Percentiles rank a stretch among this genome's conserved stretches.
phyloP scores from a whole-genome alignment of 75 land plant species.

The Larix kaempferi region DNA sequence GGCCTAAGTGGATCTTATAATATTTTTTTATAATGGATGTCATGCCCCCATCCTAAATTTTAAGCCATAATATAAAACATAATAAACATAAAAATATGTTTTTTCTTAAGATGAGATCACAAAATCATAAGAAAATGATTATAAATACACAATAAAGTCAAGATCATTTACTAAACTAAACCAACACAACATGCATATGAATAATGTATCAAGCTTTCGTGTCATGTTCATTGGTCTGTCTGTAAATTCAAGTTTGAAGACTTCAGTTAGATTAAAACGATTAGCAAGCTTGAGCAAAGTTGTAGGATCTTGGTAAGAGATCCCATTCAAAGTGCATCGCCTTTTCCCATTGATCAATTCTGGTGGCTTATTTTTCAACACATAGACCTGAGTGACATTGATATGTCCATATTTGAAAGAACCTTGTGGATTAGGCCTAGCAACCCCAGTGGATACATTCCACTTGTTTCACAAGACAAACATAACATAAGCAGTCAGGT shows the following conservation, averaged over 20 bases:
- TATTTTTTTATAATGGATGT: no score
- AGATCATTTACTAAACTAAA: no score
- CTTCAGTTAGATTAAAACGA: conserved; percentile 40
- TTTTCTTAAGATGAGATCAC: no score
- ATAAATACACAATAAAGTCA: no score
- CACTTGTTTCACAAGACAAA: conserved; percentile 33
- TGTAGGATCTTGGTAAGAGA: conserved; percentile 50
- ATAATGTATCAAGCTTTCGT: conserved; percentile 36
- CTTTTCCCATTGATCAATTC: conserved; percentile 44
- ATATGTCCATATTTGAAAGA: conserved; percentile 80
- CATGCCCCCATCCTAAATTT: no score
- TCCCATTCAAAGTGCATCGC: conserved; percentile 58
- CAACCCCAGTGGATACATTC: conserved; percentile 83
- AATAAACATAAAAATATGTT: no score
- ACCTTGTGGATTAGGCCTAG: conserved; percentile 91
- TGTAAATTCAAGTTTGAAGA: conserved; percentile 73
- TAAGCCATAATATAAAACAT: no score
- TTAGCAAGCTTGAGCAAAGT: conserved; percentile 86
- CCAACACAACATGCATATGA: no score
- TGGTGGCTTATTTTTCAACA: conserved; percentile 48
- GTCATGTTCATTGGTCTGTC: conserved; percentile 41
- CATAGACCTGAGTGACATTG: conserved; percentile 61
- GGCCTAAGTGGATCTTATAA: no score
- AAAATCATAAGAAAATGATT: no score
- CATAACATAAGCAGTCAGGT: neutral